Base-by-base conservation (phyloP, 2,329 filamentous ascomycete genomes). In the Aspergillus pseudonomiae region DNA sequence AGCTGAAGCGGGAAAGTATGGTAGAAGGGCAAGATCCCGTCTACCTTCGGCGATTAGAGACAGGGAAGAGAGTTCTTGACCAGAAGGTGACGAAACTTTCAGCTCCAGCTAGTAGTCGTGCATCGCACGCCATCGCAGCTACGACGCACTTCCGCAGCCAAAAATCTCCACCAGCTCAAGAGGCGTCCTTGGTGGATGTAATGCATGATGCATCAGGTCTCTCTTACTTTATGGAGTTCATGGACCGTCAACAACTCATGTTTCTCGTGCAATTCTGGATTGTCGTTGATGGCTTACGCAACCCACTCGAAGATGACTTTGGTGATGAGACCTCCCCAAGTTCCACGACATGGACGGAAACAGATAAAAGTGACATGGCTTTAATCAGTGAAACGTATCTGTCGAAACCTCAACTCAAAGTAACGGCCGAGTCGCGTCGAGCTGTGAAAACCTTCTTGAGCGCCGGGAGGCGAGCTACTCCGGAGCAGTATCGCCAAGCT, bases 221-320 rank as follows among this genome's bases (percentile, higher is more conserved):
- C 10, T 98, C 95, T 2, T 99, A 97, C 75, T 98, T 99, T 80
- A 99, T 99, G 95, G 95, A 99, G 75, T 98, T 93, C 73, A 99
- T 99, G 95, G 95, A 99, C 75, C 89, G 95, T 48, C 91, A 94
- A 74, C 85, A 86, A 19, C 83, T 94, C 30, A 94, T 98, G 90
- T 86, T 91, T 16, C 81, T 97, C 54, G 94, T 99, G 6, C 95
- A 99, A 73, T 99, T 98, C 77, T 99, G 94, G 93, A 89, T 99
- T 46, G 95, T 98, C 3, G 95, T 98, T 6, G 95, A 99, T 79
- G 94, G 95, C 0, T 93, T 98, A 70, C 91, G 96, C 48, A 97
- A 96, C 70, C 96, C 95, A 0, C 81, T 99, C 3, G 95, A 99
- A 78, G 92, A 94, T 67, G 90, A 92, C 71, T 89, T 90, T 41